Evolutionary conservation across 148 eudicot genomes (phyloP), one percentile per base, ranked within the genome.

Genomic region (Camellia japonica): DNA sequence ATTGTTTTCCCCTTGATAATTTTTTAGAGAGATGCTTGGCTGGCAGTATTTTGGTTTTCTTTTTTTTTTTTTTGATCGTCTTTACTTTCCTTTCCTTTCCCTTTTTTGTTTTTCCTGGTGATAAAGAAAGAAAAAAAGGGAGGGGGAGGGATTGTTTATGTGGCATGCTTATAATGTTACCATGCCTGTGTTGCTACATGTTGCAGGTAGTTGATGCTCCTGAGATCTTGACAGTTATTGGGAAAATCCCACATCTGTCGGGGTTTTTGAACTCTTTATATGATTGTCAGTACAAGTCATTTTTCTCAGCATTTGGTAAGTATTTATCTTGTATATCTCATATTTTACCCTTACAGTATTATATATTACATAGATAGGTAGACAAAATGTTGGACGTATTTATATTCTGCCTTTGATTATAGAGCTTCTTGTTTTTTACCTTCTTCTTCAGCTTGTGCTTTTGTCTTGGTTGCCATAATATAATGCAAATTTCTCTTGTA

Each of bases 141-240:
- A 1, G n/a, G 38, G 38, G 38, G 38, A 30, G 38, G 38, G 38
- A 30, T 30, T 30, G 38, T 30, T 30, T 30, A 30, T 30, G 38
- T 30, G 11, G 23, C 6, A 43, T 61, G 5, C 46, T 63, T 38
- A 56, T 30, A 6, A 65, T 63, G 46, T 83, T 79, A 64, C 75
- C 55, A 62, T 54, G 56, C 54, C 38, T 86, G 68, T 85, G 85
- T 75, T 62, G 4, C n/a, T 66, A 12, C 46, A 43, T 71, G 67
- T 71, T 65, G 80, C 93, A 96, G 98, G 99, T 96, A 44, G 98
- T 96, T 61, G 99, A 96, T 86, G 99, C 99, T 81, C 99, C 98
- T 44, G 99, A 96, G 91, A 96, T 96, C 78, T 86, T 96, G 90
- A 92, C 99, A 2, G 99, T 96, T 66, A 93, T 93, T 78, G 98